Evolutionary conservation across 164 flowering plant genomes (phyloP), one percentile per base, ranked within the genome.

Genomic region (Vitis rupestris): DNA sequence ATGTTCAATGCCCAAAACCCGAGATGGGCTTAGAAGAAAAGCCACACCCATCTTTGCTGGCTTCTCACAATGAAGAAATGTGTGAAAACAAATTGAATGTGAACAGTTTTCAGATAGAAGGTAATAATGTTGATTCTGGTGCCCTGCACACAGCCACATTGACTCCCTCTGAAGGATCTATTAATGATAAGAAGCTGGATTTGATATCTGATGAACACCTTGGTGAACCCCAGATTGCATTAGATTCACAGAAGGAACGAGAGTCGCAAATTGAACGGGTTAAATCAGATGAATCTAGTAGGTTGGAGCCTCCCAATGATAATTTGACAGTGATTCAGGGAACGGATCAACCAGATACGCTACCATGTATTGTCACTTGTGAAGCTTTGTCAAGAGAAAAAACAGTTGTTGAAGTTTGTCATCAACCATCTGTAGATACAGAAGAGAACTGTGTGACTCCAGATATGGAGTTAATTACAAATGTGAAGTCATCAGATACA

Each of bases 1-100:
- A 29, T 55, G 48, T 16, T 10, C 68, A 53, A 49, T 19, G 58
- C 14, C 62, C 68, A 29, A 76, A 78, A 70, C 30, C 31, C 44
- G 75, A 75, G 62, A 66, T 71, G 60, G 31, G 10, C 30, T 52
- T 53, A 57, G 79, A 72, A 48, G 76, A 68, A 58, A 75, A 55
- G 64, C 70, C 54, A 47, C 23, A 11, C 5, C 30, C 65, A 52
- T 64, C 59, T 53, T 11, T 23, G 7, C 30, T 49, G 10, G 64
- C 27, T 56, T 61, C 76, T 63, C 50, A 16, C 10, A n/a, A 55
- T 64, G 70, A 72, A n/a, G 67, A 65, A 17, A 65, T 14, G 3
- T 44, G n/a, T 4, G 2, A 16, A 2, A 62, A 49, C 50, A 30
- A 50, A 16, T 17, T 17, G 8, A 63, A 59, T 50, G 47, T 15